Conservation (phyloP, 495 filamentous ascomycete species). For the Extremus antarcticus region DNA sequence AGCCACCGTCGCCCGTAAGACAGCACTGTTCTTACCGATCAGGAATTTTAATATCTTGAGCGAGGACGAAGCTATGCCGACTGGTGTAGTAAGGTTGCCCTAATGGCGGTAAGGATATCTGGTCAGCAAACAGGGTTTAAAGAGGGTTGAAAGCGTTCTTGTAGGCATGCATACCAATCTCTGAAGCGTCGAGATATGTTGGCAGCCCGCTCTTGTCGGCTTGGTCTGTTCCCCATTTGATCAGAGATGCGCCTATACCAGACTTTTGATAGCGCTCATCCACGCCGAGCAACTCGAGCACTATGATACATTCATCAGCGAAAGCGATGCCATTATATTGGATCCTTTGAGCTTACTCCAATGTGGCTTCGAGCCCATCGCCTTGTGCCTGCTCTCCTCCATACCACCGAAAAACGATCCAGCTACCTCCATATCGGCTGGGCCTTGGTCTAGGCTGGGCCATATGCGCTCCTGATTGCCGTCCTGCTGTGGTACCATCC, state of each 20-base stretch:
- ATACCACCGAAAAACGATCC: conserved; percentile 13
- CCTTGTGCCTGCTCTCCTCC: conserved; percentile 7
- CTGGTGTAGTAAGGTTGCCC: not conserved
- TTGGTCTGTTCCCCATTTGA: conserved; percentile 17
- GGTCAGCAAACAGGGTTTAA: too few species aligned
- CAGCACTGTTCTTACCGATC: not conserved
- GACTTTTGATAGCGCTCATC: conserved; percentile 10
- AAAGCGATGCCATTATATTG: not conserved
- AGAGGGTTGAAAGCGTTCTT: conserved; percentile 2
- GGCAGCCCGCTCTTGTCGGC: conserved; percentile 9
- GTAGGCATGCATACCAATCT: conserved; percentile 8
- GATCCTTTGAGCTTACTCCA: conserved; percentile 4
- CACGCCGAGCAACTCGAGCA: conserved; percentile 15
- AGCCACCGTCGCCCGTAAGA: not conserved
- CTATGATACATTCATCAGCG: not conserved
- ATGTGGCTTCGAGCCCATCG: conserved; percentile 12
- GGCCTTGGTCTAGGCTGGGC: not conserved
- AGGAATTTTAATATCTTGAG: not conserved
- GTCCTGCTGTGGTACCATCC: conserved; percentile 10
- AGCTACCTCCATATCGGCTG: conserved; percentile 9
- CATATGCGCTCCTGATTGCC: conserved; percentile 6
- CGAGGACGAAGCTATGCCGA: not conserved
- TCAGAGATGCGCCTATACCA: conserved; percentile 9
- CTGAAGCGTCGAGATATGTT: conserved; percentile 13
- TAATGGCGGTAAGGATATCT: too few species aligned